Base-by-base conservation (phyloP, 768 basidiomycete species). In the Crassisporium funariophilum region DNA sequence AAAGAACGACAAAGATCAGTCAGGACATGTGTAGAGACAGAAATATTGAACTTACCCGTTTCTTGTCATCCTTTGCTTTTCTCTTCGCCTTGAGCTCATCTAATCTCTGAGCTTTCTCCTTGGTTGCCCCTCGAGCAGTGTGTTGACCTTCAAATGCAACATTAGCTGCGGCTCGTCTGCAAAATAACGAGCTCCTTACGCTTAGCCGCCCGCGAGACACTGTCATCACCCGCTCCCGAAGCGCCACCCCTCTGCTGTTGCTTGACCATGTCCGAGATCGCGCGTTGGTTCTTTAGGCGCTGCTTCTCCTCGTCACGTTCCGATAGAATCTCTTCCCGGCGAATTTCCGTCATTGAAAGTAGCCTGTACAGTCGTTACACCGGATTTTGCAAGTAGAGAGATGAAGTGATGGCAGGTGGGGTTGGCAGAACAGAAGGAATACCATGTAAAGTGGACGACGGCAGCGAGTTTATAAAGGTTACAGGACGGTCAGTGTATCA, bases 31-130 rank as follows among this genome's bases (percentile, higher is more conserved):
- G 11, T 22, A 9, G 16, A 35, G 19, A 31, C 16, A 21, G 36
- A 45, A 10, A 5, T 34, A 21, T n/a, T 20, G 36, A 15, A 56
- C 82, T 53, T 65, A 93, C 94, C 50, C 85, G 79, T 63, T 85
- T 88, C 67, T 87, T 86, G 65, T 95, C 91, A 54, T 86, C 91
- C 68, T 93, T 95, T 7, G 91, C 92, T 57, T 86, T 89, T 25
- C 95, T 79, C 58, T 77, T 86, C 4, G 87, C 90, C 68, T 88
- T 95, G 20, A 97, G 75, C 62, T 93, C 93, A 50, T 88, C 88
- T 7, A 93, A 75, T 59, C 85, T 88, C 44, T 78, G 76, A 3
- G 76, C 74, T 71, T 91, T 91, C 65, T 91, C 88, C 61, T 87
- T 91, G 1, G 88, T 89, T 2, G 80, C 81, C 5, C 88, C 88